Evolutionary conservation across 202 grass and related monocot genomes (phyloP).

Genomic region (Schoenoplectus tabernaemontani): DNA sequence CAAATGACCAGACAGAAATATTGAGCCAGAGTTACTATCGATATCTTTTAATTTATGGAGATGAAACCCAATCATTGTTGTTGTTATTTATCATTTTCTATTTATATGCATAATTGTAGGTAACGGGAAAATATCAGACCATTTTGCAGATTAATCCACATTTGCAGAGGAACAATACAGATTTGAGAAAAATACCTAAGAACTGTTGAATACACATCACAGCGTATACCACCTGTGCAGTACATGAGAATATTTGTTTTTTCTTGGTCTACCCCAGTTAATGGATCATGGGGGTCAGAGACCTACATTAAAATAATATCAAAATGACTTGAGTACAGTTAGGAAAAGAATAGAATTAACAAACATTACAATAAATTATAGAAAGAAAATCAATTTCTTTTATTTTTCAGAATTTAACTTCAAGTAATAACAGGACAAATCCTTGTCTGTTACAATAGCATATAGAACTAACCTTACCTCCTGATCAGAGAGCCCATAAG

Average conservation of each 20-base stretch:
- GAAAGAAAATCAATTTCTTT: not conserved
- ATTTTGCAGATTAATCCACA: not conserved
- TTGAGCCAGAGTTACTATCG: not conserved
- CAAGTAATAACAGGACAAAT: not conserved
- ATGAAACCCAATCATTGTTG: no score
- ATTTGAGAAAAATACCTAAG: slow-evolving; percentile 42
- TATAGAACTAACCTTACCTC: slow-evolving; percentile 43
- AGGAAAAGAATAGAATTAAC: not conserved
- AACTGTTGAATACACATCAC: slow-evolving; percentile 86
- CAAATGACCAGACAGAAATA: not conserved
- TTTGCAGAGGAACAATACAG: not conserved
- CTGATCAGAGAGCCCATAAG: slow-evolving; percentile 56
- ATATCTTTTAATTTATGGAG: not conserved
- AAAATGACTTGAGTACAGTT: not conserved
- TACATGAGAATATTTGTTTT: slow-evolving; percentile 92
- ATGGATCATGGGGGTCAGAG: slow-evolving; percentile 38
- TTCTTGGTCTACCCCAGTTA: slow-evolving; percentile 54
- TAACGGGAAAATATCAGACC: not conserved
- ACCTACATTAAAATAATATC: slow-evolving; percentile 29
- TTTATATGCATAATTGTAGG: not conserved
- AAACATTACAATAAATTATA: not conserved
- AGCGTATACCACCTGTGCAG: slow-evolving; percentile 88
- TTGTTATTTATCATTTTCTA: not conserved
- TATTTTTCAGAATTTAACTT: not conserved
- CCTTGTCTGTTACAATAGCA: not conserved